Percentiles rank a stretch among this genome's conserved stretches.
Conservation (phyloP, 257 asterid genomes). For the Capsicum chinense region DNA sequence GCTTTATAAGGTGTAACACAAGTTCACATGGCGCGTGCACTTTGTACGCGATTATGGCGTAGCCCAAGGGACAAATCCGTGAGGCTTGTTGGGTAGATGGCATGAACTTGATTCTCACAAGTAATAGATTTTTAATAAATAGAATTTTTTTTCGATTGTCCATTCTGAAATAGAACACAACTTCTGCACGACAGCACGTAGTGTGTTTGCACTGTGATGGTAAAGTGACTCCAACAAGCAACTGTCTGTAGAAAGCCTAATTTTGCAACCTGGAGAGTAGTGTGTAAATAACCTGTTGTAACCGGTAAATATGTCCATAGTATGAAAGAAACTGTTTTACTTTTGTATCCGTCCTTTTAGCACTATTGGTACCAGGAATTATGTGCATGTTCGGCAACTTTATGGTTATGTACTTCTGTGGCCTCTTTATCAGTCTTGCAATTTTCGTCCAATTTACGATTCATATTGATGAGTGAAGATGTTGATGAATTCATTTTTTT, state of each 20-base stretch:
- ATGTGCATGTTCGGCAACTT: not conserved
- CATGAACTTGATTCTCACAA: not conserved
- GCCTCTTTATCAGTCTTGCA: not conserved
- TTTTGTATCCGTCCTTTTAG: not conserved
- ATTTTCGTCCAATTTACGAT: not conserved
- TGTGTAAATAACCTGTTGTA: not conserved
- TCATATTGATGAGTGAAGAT: not conserved
- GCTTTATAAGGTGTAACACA: not conserved
- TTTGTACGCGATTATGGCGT: not conserved
- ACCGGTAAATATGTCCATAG: not conserved
- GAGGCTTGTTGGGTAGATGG: not conserved
- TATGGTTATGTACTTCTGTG: not conserved
- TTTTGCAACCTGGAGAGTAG: not conserved
- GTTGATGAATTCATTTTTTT: slow-evolving; percentile 7
- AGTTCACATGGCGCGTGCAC: not conserved
- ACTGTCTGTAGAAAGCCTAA: not conserved
- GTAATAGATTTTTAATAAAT: not conserved
- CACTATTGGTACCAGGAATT: not conserved
- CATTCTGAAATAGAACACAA: not conserved
- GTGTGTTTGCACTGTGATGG: not conserved
- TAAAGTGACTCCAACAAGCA: not conserved
- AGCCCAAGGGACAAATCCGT: not conserved
- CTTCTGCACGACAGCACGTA: not conserved
- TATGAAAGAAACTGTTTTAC: not conserved
- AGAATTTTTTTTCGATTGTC: not conserved